Evolutionary conservation across 1,139 yeast species (phyloP).

Genomic region (Zhuliangozyma blackwelliae): DNA sequence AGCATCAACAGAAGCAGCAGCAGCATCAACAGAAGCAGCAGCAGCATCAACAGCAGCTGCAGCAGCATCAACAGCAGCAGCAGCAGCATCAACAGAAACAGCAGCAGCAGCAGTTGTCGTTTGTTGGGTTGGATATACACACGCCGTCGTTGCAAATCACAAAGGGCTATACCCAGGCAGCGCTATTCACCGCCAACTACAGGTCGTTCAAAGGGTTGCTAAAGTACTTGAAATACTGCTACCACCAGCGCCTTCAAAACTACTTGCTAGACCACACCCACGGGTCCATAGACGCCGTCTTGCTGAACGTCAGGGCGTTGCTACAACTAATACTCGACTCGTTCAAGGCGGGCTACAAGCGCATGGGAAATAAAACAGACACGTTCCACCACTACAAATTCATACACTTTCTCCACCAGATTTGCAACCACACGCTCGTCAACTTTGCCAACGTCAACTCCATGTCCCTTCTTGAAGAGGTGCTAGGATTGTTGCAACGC

Average conservation of each 20-base stretch:
- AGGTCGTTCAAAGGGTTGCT: slow-evolving; percentile 11
- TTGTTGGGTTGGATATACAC: slow-evolving; percentile 32
- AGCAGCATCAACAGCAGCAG: no score
- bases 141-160: slow-evolving; percentile 14
- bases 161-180: slow-evolving; percentile 4
- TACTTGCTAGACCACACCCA: slow-evolving; percentile 7
- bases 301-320: slow-evolving; percentile 6
- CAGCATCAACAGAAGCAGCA: no score
- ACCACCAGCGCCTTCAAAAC: slow-evolving; percentile 8
- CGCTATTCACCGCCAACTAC: slow-evolving; percentile 6
- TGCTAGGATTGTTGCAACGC: no score
- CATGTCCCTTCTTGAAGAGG: no score
- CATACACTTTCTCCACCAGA: slow-evolving; percentile 4
- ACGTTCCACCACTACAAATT: slow-evolving; percentile 5
- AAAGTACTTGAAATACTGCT: slow-evolving; percentile 14
- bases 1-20: no score
- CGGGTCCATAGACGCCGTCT: slow-evolving; percentile 3
- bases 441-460: slow-evolving; percentile 6
- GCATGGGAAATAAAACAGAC: slow-evolving; percentile 5
- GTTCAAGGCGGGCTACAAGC: slow-evolving; percentile 4
- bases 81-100: no score
- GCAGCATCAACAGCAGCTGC: not conserved
- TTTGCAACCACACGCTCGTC: slow-evolving; percentile 3
- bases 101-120: slow-evolving; percentile 12
- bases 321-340: slow-evolving; percentile 7